Conservation (phyloP, 2,329 filamentous ascomycete genomes). For the Cordyceps tenuipes region DNA sequence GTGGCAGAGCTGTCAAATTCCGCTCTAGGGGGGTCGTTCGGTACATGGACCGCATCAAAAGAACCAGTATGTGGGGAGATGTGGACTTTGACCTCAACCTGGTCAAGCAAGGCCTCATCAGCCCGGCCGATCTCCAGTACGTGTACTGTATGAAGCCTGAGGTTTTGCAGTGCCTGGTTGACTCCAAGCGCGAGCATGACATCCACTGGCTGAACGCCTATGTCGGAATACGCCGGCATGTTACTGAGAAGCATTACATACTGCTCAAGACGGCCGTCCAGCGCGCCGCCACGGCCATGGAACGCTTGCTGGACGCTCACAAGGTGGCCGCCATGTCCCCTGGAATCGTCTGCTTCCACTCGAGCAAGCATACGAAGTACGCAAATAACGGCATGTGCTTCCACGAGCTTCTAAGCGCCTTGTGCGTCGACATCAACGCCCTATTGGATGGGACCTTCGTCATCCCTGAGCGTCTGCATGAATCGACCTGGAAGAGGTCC, state of each 20-base stretch:
- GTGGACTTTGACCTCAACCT: not conserved
- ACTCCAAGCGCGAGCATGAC: conserved; percentile 12
- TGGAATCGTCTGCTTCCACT: not conserved
- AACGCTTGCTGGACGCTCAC: not conserved
- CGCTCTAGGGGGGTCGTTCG: too few species aligned
- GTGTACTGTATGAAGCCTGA: conserved; percentile 13
- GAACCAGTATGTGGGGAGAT: not conserved
- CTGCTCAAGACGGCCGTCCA: conserved; percentile 12
- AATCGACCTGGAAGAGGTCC: not conserved
- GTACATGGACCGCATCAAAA: too few species aligned
- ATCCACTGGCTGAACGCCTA: conserved; percentile 15
- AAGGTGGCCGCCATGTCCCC: too few species aligned
- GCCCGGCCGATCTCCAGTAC: conserved; percentile 8
- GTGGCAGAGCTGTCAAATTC: too few species aligned
- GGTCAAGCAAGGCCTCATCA: not conserved
- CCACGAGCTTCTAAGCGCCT: not conserved
- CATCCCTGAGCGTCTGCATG: not conserved
- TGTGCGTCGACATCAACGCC: not conserved
- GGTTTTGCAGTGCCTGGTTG: not conserved
- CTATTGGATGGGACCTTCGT: not conserved
- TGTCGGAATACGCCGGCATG: conserved; percentile 13
- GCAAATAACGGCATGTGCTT: not conserved
- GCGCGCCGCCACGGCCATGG: conserved; percentile 14
- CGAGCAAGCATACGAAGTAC: not conserved
- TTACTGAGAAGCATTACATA: conserved; percentile 1